Evolutionary conservation across 1,139 yeast genomes (phyloP).

Genomic region (Pneumocystis oryctolagi): DNA sequence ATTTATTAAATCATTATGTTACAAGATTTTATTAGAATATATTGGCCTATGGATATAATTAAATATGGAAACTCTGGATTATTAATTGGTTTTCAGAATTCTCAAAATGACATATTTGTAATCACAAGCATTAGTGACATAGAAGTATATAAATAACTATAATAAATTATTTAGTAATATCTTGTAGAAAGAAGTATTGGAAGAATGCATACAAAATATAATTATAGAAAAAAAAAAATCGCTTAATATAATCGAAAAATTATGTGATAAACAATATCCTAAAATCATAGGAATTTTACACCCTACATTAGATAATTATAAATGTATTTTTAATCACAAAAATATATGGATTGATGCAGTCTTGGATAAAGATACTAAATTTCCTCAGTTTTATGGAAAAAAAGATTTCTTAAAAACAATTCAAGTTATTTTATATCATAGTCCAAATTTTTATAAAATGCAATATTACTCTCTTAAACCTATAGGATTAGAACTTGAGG

Average conservation of each 20-base stretch:
- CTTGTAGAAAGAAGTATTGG: slow-evolving; percentile 5
- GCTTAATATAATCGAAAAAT: slow-evolving; percentile 3
- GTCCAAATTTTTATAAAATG: slow-evolving; percentile 59
- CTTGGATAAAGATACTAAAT: slow-evolving; percentile 4
- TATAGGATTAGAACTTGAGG: slow-evolving; percentile 46
- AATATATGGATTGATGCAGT: slow-evolving; percentile 4
- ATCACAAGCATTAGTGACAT: slow-evolving; percentile 11
- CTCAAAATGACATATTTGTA: slow-evolving; percentile 16
- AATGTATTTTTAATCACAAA: slow-evolving; percentile 2
- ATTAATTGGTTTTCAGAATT: slow-evolving; percentile 17
- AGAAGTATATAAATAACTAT: not conserved
- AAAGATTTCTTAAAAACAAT: slow-evolving; percentile 15
- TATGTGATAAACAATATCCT: slow-evolving; percentile 8
- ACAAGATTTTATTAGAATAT: slow-evolving; percentile 12
- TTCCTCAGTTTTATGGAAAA: slow-evolving; percentile 7
- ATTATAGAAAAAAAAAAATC: slow-evolving; percentile 9
- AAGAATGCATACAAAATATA: slow-evolving; percentile 7
- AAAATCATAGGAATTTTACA: slow-evolving; percentile 11
- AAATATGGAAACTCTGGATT: slow-evolving; percentile 11
- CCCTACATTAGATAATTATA: not conserved
- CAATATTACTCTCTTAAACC: slow-evolving; percentile 72
- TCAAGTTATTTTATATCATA: slow-evolving; percentile 45
- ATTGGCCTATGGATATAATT: slow-evolving; percentile 17
- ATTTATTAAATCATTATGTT: not conserved
- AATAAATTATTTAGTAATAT: not conserved